Base-by-base conservation (phyloP, 768 basidiomycete species). In the Mycena epipterygia region DNA sequence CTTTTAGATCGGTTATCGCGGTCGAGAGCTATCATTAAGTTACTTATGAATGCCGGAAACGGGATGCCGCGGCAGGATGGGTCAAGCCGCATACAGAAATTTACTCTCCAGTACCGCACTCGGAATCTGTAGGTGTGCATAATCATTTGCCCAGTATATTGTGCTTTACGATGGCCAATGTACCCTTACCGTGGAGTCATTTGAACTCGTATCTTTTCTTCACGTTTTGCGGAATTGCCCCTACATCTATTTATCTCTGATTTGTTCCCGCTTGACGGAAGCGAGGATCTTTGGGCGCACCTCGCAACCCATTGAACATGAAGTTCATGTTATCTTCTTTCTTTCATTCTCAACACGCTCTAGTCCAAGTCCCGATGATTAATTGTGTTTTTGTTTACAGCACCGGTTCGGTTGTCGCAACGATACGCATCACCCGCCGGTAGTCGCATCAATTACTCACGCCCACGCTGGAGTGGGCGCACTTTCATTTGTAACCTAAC, bases 331-430 rank as follows among this genome's bases (percentile, higher is more conserved):
- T 16, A 27, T 25, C 35, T 23, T 62, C 39, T 12, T 30, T 21
- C 44, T 19, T 9, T 32, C 11, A 2, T 56, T 46, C 37, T 64
- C 25, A 19, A 27, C 29, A n/a, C 25, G 63, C n/a, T 35, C 44
- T 27, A 32, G 49, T 23, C 11, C 29, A 52, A n/a, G 5, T 32
- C 32, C 65, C 65, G 65, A 59, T 67, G 65, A 59, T 67, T 41
- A 42, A 59, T 52, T 58, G 14, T 33, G 25, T n/a, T 44, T n/a
- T 5, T 51, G 32, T 42, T 51, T 49, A 58, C 57, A 23, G 46
- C 53, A 27, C 37, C 41, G 27, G 33, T 23, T 33, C 55, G 33
- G 21, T 56, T 57, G 11, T 44, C n/a, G 42, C 56, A 53, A 58
- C 64, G 53, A 65, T 64, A 3, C 19, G 12, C 64, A 58, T 65